Percentiles rank a stretch among this genome's conserved stretches.
Evolutionary conservation across 169 alveolate genomes (phyloP).

Genomic region (Cryptosporidium felis): DNA sequence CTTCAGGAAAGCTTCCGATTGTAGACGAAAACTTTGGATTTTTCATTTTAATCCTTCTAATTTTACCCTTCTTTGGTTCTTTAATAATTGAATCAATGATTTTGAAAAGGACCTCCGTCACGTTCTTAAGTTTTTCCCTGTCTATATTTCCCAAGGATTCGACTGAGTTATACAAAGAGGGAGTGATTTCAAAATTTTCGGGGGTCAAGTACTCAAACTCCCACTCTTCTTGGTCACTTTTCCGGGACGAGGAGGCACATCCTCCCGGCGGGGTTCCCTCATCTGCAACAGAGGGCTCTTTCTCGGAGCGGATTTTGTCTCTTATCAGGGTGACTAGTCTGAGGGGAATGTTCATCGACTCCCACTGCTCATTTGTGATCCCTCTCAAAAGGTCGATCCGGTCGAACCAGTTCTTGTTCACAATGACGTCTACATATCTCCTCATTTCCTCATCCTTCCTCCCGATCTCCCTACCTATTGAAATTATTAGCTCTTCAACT

Average conservation of each 20-base stretch:
- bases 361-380: slow-evolving; percentile 53
- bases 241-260: not conserved
- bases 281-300: not conserved
- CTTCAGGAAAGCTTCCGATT: slow-evolving; percentile 19
- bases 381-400: not conserved
- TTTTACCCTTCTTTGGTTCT: slow-evolving; percentile 41
- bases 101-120: slow-evolving; percentile 12
- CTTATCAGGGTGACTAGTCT: slow-evolving; percentile 36
- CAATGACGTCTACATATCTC: slow-evolving; percentile 26
- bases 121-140: not conserved
- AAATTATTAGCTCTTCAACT: slow-evolving; percentile 17
- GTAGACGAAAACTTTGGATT: slow-evolving; percentile 51
- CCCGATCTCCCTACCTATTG: slow-evolving; percentile 43
- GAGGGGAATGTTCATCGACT: slow-evolving; percentile 43
- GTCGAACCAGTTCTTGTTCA: slow-evolving; percentile 61
- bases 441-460: slow-evolving; percentile 45
- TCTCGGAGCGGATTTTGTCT: not conserved
- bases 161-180: slow-evolving; percentile 32
- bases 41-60: slow-evolving; percentile 31
- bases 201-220: slow-evolving; percentile 49
- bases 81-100: slow-evolving; percentile 41
- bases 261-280: no score
- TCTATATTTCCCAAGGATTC: not conserved
- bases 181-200: slow-evolving; percentile 6
- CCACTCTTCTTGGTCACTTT: slow-evolving; percentile 4